Base-by-base conservation (phyloP, 208 protist genomes). In the Trypanosoma cruzi region DNA sequence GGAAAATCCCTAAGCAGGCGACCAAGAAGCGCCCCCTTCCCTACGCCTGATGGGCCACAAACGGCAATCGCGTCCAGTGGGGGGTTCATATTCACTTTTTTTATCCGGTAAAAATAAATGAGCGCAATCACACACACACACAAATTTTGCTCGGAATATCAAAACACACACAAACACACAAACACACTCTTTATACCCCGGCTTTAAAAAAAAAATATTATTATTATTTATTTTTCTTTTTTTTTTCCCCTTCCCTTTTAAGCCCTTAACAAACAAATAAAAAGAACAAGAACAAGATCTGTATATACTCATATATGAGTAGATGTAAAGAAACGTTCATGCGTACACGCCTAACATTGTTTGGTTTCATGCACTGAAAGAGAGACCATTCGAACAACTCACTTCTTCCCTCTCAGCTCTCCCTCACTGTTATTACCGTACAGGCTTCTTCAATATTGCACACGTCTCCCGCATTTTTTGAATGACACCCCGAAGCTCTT, bases 1-100 rank as follows among this genome's bases (percentile, higher is more conserved):
- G 83, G 73, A 61, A 82, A 94, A 42, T 92, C 82, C 34, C 40
- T 68, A 59, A 97, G 81, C 29, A 98, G 86, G 16, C 82, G 79
- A 40, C 82, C 69, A 61, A 98, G 73, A 32, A 98, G 85, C 46
- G 96, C 97, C 36, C 90, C 84, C 77, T 98, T 98, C 56, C 96
- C 96, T 3, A 97, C 93, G 36, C 96, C 96, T 22, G 84, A 92
- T 7, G 96, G 96, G 0, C 96, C 96, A 68, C 86, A 94, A 31
- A 98, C 68, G 28, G 96, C 89, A 58, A 98, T 77, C 20, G 88
- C 89, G 49, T 95, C 82, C 26, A 97, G 72, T 1, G 80, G 73
- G 50, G 55, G 71, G 29, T 44, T 75, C 28, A 57, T 62, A 4
- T 20, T 28, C 2, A 14, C n/a, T 49, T 64, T 55, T 18, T 46